Evolutionary conservation across 2,329 filamentous ascomycete species (phyloP).

Genomic region (Paracamarosporium sp.): DNA sequence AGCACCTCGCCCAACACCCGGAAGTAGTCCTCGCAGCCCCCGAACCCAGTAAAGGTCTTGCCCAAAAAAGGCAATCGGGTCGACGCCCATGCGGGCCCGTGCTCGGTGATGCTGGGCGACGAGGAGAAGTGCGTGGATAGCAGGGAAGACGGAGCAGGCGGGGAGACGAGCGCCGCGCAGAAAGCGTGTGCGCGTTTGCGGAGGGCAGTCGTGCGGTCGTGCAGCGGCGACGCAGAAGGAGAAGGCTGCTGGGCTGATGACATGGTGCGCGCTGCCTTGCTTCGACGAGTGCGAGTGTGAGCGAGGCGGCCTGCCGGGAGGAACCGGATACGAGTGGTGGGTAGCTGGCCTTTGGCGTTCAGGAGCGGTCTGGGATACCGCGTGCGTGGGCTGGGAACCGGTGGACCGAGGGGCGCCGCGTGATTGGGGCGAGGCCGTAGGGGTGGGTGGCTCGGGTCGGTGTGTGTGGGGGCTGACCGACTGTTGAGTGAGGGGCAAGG

Average conservation of each 20-base stretch:
- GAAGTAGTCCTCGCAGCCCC: constrained; percentile 50
- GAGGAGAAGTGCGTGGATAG: constrained; percentile 34
- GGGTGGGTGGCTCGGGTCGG: too few species aligned
- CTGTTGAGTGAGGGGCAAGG: not conserved
- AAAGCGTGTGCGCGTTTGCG: constrained; percentile 34
- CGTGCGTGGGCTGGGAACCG: not conserved
- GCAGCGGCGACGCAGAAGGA: too few species aligned
- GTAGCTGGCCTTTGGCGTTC: too few species aligned
- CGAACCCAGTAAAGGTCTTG: constrained; percentile 41
- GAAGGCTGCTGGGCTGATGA: constrained; percentile 14
- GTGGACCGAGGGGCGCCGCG: not conserved
- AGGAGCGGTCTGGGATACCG: not conserved
- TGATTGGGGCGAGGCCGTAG: not conserved
- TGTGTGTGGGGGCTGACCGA: constrained; percentile 2
- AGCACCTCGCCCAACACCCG: constrained; percentile 39
- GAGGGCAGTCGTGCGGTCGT: too few species aligned
- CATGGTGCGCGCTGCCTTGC: constrained; percentile 15
- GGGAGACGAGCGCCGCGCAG: constrained; percentile 35
- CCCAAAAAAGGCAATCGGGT: constrained; percentile 49
- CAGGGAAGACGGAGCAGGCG: constrained; percentile 30
- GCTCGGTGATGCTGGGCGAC: constrained; percentile 48
- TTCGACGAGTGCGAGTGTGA: not conserved
- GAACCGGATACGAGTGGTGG: not conserved
- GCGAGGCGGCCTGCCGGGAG: not conserved
- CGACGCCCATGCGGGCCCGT: constrained; percentile 48